A percentile compares a stretch with the other conserved stretches of the same genome.
Conservation (phyloP, 495 filamentous ascomycete genomes). For the Physcia stellaris region DNA sequence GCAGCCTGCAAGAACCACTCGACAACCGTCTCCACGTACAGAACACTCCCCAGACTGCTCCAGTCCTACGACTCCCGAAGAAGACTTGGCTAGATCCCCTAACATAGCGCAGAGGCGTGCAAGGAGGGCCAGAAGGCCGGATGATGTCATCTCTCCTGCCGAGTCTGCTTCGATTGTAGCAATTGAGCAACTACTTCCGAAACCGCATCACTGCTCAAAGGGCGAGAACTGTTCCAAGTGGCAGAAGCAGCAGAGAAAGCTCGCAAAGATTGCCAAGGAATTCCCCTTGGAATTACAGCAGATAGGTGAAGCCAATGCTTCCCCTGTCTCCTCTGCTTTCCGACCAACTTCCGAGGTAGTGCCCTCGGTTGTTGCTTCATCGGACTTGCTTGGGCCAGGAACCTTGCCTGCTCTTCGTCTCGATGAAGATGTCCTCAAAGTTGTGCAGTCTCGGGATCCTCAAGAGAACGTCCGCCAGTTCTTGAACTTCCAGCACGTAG, state of each 20-base stretch:
- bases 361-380: constrained; percentile 79
- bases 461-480: constrained; percentile 88
- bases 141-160: constrained; percentile 54
- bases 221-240: constrained; percentile 80
- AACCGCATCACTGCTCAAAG: constrained; percentile 74
- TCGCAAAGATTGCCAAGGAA: constrained; percentile 52
- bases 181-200: constrained; percentile 79
- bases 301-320: constrained; percentile 11
- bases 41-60: constrained; percentile 13
- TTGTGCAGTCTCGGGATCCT: constrained; percentile 57
- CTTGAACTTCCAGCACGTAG: constrained; percentile 60
- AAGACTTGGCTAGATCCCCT: constrained; percentile 24
- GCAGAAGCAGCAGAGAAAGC: constrained; percentile 55
- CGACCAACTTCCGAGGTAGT: constrained; percentile 25
- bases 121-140: constrained; percentile 32
- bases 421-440: constrained; percentile 54
- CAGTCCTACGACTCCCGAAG: constrained; percentile 10
- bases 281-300: constrained; percentile 45
- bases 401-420: constrained; percentile 48
- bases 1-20: constrained; percentile 5
- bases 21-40: constrained; percentile 2
- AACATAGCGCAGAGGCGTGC: constrained; percentile 20
- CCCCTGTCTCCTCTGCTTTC: constrained; percentile 10
- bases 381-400: constrained; percentile 66
- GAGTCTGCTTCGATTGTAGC: constrained; percentile 86